Evolutionary conservation across 129 eudicot genomes (phyloP).

Genomic region (Logfia minima): DNA sequence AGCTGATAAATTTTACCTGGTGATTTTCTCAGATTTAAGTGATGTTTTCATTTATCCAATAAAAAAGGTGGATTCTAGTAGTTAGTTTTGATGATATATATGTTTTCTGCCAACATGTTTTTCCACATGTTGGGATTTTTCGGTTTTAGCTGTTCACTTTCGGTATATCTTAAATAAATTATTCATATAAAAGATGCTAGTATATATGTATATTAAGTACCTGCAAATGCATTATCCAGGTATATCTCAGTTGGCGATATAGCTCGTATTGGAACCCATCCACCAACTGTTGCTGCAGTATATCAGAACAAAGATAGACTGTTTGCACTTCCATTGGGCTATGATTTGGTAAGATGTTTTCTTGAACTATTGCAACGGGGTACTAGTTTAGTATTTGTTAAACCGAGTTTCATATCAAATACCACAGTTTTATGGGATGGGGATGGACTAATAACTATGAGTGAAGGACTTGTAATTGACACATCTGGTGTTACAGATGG

Average conservation of each 20-base stretch:
- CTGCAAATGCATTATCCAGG: slow-evolving; percentile 41
- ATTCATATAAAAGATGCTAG: slow-evolving; percentile 8
- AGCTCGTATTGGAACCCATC: slow-evolving; percentile 77
- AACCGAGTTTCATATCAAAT: background rate
- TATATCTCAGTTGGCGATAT: slow-evolving; percentile 87
- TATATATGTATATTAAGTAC: background rate
- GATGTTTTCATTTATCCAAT: background rate
- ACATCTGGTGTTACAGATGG: background rate
- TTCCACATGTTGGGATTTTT: background rate
- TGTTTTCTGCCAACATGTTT: background rate
- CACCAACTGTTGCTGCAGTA: slow-evolving; percentile 89
- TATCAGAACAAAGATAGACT: slow-evolving; percentile 54
- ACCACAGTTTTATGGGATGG: background rate
- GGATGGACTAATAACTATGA: background rate
- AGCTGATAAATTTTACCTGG: background rate
- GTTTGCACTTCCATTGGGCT: slow-evolving; percentile 75
- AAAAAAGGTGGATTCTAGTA: slow-evolving; percentile 4
- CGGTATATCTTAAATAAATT: slow-evolving; percentile 14
- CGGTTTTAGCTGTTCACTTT: background rate
- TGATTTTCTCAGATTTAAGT: slow-evolving; percentile 1
- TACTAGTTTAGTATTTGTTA: background rate
- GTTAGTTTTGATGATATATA: background rate
- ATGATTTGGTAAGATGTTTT: slow-evolving; percentile 68
- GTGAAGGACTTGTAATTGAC: background rate
- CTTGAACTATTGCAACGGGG: background rate